Base-by-base conservation (phyloP, 805 yeast genomes). In the Candida koratica region DNA sequence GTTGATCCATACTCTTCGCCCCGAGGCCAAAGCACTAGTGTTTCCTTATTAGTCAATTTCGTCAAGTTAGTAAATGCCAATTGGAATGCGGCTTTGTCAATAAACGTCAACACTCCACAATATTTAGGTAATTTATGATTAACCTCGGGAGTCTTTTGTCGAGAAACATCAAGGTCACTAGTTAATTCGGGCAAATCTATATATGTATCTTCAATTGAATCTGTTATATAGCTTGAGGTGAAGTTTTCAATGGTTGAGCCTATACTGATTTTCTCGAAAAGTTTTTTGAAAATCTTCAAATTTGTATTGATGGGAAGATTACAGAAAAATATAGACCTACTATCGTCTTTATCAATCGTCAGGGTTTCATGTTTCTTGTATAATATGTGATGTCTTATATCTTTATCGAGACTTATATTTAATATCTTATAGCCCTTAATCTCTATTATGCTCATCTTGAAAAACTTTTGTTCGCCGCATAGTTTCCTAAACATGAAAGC, bases 261-360 rank as follows among this genome's bases (percentile, higher is more conserved):
- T 2, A 78, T 71, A 23, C 84, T 77, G 1, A 83, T 67, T 10
- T 69, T 60, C 37, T 71, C 70, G 48, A 87, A 75, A 27, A 79
- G 70, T 38, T 65, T 68, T 50, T 77, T 81, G 32, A 87, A 52
- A 23, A 64, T 63, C 28, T 69, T 66, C 11, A 75, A 50, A 16
- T 70, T 67, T 5, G 87, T 69, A 39, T 73, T 70, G 15, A 81
- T 60, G 2, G 97, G 96, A 26, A 87, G 60, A 53, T 89, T 88
- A 39, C 83, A 77, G 5, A 82, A 55, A 59, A 89, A 89, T n/a
- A 89, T 56, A 18, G 84, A 71, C 34, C 84, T 66, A 13, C 18
- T 29, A 36, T 71, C 69, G 34, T 73, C 71, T 14, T 69, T 57
- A 22, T 71, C 71, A 2, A 64, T 58, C 22, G 63, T 66, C 34